Conservation (phyloP, 1,284 basidiomycete genomes). For the Cronartium ribicola region DNA sequence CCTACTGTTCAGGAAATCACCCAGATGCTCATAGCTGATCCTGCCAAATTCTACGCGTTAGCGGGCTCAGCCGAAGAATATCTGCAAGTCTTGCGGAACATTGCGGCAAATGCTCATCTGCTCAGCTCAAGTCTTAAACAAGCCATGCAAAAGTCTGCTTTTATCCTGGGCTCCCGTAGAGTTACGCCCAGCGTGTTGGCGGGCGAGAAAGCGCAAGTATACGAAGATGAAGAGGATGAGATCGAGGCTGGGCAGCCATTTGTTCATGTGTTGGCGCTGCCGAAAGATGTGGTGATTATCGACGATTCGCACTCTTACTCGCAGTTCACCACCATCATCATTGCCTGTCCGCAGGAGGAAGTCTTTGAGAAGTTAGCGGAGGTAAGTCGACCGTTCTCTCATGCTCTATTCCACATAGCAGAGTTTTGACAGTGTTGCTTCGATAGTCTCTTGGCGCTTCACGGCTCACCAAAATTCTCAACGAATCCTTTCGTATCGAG, state of each 20-base stretch:
- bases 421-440: background rate
- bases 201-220: slow-evolving; percentile 48
- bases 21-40: slow-evolving; percentile 50
- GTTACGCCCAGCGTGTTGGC: slow-evolving; percentile 52
- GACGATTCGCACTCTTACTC: slow-evolving; percentile 52
- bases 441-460: slow-evolving; percentile 48
- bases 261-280: slow-evolving; percentile 49
- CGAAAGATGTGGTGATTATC: slow-evolving; percentile 50
- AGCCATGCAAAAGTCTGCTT: slow-evolving; percentile 66
- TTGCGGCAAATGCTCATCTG: slow-evolving; percentile 68
- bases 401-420: background rate
- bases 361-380: slow-evolving; percentile 47
- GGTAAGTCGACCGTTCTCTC: slow-evolving; percentile 9
- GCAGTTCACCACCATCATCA: slow-evolving; percentile 50
- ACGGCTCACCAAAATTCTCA: slow-evolving; percentile 48
- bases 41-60: slow-evolving; percentile 49
- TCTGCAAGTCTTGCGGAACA: slow-evolving; percentile 61
- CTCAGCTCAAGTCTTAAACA: slow-evolving; percentile 60
- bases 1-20: slow-evolving; percentile 74
- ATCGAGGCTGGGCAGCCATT: slow-evolving; percentile 47
- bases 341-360: slow-evolving; percentile 51
- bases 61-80: slow-evolving; percentile 52
- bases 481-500: slow-evolving; percentile 48
- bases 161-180: slow-evolving; percentile 69
- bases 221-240: slow-evolving; percentile 46